A percentile compares a stretch with the other conserved stretches of the same genome.
These are phyloP conservation scores for Pseudotulostoma volvatum DNA, from an alignment of 495 filamentous ascomycete genomes.

Conservation along the genomic window DNA sequence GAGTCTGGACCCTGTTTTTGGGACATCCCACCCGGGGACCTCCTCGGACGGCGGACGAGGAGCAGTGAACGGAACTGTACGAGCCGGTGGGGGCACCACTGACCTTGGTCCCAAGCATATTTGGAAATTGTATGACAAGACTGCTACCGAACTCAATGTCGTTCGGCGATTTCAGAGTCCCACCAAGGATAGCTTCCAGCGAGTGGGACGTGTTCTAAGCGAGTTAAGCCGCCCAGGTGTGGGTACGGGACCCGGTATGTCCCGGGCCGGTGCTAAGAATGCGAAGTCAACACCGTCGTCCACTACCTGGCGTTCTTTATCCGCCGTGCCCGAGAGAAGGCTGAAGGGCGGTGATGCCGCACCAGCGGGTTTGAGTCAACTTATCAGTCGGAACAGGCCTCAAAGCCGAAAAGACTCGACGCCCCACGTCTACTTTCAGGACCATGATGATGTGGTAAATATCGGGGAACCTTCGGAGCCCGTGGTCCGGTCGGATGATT, in stretches of 20 bases:
- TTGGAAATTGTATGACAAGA: slow-evolving; percentile 31
- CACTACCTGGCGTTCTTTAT: slow-evolving; percentile 3
- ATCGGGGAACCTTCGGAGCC: slow-evolving; percentile 12
- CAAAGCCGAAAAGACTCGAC: slow-evolving; percentile 10
- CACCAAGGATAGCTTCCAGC: slow-evolving; percentile 25
- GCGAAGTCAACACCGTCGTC: slow-evolving; percentile 27
- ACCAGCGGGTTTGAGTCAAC: slow-evolving; percentile 5
- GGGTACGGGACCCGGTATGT: slow-evolving; percentile 6
- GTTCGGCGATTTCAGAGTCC: slow-evolving; percentile 30
- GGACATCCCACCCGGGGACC: slow-evolving; percentile 12
- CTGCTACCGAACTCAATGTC: slow-evolving; percentile 25
- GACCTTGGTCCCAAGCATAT: slow-evolving; percentile 27
- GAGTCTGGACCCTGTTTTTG: slow-evolving; percentile 20
- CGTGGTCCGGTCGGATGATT: slow-evolving; percentile 2
- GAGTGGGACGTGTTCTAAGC: slow-evolving; percentile 17
- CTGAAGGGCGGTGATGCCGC: background rate
- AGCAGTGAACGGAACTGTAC: slow-evolving; percentile 18
- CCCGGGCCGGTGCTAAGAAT: slow-evolving; percentile 16
- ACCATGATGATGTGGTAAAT: slow-evolving; percentile 13
- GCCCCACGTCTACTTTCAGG: slow-evolving; percentile 19
- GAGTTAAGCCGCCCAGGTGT: slow-evolving; percentile 8
- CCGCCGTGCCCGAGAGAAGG: background rate
- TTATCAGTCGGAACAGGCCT: slow-evolving; percentile 7
- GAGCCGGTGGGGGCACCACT: slow-evolving; percentile 16
- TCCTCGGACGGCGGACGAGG: slow-evolving; percentile 20